A percentile compares a stretch with the other conserved stretches of the same genome.
phyloP scores from a whole-genome alignment of 192 early-diverging fungal species.

The Umbelopsis sp. region DNA sequence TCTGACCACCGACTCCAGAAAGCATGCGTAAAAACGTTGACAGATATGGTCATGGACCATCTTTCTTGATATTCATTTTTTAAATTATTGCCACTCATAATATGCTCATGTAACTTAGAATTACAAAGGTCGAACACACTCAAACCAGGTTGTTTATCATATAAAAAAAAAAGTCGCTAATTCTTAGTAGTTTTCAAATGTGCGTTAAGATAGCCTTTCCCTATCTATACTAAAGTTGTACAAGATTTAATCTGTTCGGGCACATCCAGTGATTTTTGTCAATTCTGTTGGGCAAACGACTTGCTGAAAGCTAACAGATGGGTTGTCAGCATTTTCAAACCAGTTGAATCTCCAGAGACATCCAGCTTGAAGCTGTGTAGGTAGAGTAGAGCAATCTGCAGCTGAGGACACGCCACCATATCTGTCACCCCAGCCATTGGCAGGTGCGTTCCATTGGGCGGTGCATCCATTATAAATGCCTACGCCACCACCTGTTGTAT shows the following conservation, averaged over 20 bases:
- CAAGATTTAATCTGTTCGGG: conserved; percentile 9
- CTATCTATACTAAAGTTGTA: neutral
- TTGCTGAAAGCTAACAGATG: conserved; percentile 19
- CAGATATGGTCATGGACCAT: no score
- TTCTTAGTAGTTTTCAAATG: no score
- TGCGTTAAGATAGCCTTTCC: no score
- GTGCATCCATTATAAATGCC: conserved; percentile 30
- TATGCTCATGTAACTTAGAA: no score
- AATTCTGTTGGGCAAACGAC: conserved; percentile 21
- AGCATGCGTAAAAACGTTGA: no score
- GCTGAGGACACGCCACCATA: conserved; percentile 25
- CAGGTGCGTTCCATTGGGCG: conserved; percentile 21
- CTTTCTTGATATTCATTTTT: no score
- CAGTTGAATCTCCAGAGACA: conserved; percentile 28
- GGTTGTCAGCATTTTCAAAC: conserved; percentile 32
- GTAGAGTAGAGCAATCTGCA: conserved; percentile 20
- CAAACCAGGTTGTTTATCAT: no score
- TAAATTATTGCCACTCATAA: no score
- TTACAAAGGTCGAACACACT: no score
- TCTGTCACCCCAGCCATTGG: conserved; percentile 21
- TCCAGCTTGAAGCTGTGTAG: conserved; percentile 25
- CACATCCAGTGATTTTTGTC: conserved; percentile 17
- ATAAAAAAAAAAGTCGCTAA: no score
- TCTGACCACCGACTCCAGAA: no score
- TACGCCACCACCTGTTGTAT: conserved; percentile 28